Conservation (phyloP, 2,329 filamentous ascomycete species). For the Chrysoporthe cubensis region DNA sequence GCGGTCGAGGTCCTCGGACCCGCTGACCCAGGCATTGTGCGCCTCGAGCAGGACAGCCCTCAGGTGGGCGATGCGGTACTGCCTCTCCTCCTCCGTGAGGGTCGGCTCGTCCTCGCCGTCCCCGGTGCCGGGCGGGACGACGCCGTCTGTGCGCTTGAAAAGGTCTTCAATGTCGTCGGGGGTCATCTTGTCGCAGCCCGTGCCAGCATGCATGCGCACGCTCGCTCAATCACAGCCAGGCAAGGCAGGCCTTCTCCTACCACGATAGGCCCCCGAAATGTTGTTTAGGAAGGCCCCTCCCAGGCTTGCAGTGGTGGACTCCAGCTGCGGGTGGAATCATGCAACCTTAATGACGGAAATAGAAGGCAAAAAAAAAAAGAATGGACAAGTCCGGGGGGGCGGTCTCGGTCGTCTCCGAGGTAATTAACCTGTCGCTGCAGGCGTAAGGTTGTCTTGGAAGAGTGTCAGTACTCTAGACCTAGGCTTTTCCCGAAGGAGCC, state of each 20-base stretch:
- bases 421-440: neutral
- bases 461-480: neutral
- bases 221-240: neutral
- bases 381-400: no score
- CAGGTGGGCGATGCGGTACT: conserved; percentile 36
- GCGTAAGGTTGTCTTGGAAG: neutral
- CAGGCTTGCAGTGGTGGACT: conserved; percentile 10
- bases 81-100: conserved; percentile 31
- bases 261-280: neutral
- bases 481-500: conserved; percentile 5
- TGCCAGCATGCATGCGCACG: conserved; percentile 14
- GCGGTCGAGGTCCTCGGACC: conserved; percentile 47
- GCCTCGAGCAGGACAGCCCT: conserved; percentile 44
- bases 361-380: conserved; percentile 12
- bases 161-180: conserved; percentile 44
- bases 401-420: conserved; percentile 8
- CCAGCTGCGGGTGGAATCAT: conserved; percentile 17
- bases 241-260: neutral
- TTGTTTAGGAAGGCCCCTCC: conserved; percentile 15
- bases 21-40: conserved; percentile 46
- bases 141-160: conserved; percentile 39
- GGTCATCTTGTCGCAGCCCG: conserved; percentile 35
- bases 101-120: conserved; percentile 33
- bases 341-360: conserved; percentile 23
- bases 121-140: conserved; percentile 36